A percentile compares a stretch with the other conserved stretches of the same genome.
These are phyloP conservation scores for Diaporthe velutina DNA, from an alignment of 2,329 filamentous ascomycete species.

Conservation along the genomic window DNA sequence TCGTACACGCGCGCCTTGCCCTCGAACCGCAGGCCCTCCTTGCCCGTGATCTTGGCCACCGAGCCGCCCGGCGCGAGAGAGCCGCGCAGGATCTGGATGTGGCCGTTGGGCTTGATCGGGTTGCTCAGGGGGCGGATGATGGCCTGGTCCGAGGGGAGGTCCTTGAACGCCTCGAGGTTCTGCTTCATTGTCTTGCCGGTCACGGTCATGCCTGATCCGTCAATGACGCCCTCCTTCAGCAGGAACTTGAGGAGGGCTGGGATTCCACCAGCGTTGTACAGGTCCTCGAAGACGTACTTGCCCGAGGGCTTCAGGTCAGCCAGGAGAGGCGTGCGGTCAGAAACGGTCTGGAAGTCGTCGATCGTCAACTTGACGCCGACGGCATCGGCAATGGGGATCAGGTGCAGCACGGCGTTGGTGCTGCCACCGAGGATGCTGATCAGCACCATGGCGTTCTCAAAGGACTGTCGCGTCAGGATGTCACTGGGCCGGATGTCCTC, in stretches of 20 bases:
- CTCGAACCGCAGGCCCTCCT: slow-evolving; percentile 87
- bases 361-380: slow-evolving; percentile 86
- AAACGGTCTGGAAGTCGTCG: slow-evolving; percentile 88
- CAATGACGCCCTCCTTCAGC: slow-evolving; percentile 83
- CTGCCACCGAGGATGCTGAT: slow-evolving; percentile 87
- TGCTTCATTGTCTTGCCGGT: slow-evolving; percentile 91
- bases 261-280: slow-evolving; percentile 89
- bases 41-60: slow-evolving; percentile 94
- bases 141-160: slow-evolving; percentile 80
- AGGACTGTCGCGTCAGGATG: slow-evolving; percentile 83
- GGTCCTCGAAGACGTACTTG: slow-evolving; percentile 87
- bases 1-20: slow-evolving; percentile 88
- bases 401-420: slow-evolving; percentile 87
- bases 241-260: slow-evolving; percentile 90
- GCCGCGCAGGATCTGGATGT: slow-evolving; percentile 89
- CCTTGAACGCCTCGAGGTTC: slow-evolving; percentile 82
- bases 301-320: slow-evolving; percentile 89
- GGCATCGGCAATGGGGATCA: slow-evolving; percentile 86
- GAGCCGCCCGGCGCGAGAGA: slow-evolving; percentile 88
- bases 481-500: slow-evolving; percentile 84
- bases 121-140: slow-evolving; percentile 85
- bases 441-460: slow-evolving; percentile 88
- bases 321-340: slow-evolving; percentile 82
- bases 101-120: slow-evolving; percentile 88
- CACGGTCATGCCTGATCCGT: slow-evolving; percentile 84